Conservation (phyloP, 768 basidiomycete species). For the Xerocomellus intermedius region DNA sequence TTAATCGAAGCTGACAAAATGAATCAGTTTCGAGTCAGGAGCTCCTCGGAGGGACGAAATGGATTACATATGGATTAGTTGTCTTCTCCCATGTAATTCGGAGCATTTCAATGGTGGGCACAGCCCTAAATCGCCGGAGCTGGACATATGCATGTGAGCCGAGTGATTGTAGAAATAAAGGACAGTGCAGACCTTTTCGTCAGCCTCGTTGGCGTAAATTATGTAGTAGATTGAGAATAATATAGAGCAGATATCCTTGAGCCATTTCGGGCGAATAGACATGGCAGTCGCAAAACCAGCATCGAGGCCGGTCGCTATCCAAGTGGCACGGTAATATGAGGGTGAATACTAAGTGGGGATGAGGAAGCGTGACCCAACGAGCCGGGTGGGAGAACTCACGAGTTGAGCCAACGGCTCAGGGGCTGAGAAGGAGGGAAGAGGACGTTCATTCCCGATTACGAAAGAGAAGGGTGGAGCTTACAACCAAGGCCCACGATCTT, state of each 20-base stretch:
- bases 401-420: conserved; percentile 91
- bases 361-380: conserved; percentile 5
- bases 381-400: conserved; percentile 43
- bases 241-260: conserved; percentile 83
- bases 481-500: conserved; percentile 80
- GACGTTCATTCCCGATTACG: background rate
- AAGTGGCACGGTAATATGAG: conserved; percentile 94
- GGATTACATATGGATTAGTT: conserved; percentile 77
- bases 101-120: conserved; percentile 95
- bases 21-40: conserved; percentile 4
- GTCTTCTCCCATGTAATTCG: conserved; percentile 97
- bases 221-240: conserved; percentile 91
- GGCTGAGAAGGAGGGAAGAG: conserved; percentile 43
- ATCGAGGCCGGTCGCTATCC: conserved; percentile 92
- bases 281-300: conserved; percentile 97
- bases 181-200: conserved; percentile 78
- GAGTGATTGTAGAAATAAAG: background rate
- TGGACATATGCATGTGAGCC: conserved; percentile 30
- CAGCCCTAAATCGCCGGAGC: conserved; percentile 89
- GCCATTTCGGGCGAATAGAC: conserved; percentile 88
- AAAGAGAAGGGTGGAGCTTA: conserved; percentile 28
- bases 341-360: conserved; percentile 67
- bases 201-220: conserved; percentile 82
- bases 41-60: conserved; percentile 24
- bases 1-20: conserved; percentile 52